Conservation (phyloP, 441 rosid species). For the Dalechampia spathulata region DNA sequence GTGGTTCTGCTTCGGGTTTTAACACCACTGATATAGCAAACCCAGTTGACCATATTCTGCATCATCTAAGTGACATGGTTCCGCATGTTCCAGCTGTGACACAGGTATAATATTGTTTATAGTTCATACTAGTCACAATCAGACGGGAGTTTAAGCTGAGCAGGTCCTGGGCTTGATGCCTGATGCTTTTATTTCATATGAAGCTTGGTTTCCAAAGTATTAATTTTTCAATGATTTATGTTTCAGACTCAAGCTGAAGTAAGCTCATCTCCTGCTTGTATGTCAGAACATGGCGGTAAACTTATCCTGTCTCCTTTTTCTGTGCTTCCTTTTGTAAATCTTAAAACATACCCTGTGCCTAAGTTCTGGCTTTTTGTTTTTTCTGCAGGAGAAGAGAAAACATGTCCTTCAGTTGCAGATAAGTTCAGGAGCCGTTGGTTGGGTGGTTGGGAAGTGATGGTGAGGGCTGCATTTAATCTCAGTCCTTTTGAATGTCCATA, state of each 20-base stretch:
- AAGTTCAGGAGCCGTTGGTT: slow-evolving; percentile 38
- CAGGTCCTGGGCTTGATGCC: neutral
- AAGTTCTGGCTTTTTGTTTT: neutral
- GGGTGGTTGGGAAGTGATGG: slow-evolving; percentile 39
- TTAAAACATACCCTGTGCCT: slow-evolving; percentile 1
- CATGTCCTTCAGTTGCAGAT: slow-evolving; percentile 10
- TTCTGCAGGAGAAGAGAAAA: slow-evolving; percentile 21
- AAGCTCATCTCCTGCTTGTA: slow-evolving; percentile 17
- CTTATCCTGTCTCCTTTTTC: neutral
- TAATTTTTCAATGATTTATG: slow-evolving; percentile 15
- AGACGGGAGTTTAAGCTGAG: slow-evolving; percentile 7
- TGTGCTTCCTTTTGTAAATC: slow-evolving; percentile 7
- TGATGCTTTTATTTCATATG: neutral
- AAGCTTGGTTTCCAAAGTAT: slow-evolving; percentile 19
- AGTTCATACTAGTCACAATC: neutral
- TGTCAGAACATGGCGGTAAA: slow-evolving; percentile 26
- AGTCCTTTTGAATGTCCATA: neutral
- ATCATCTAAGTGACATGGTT: slow-evolving; percentile 21
- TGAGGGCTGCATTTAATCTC: slow-evolving; percentile 17
- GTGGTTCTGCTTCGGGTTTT: slow-evolving; percentile 14
- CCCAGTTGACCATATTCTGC: slow-evolving; percentile 13
- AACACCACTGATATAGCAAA: slow-evolving; percentile 10
- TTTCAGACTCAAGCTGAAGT: slow-evolving; percentile 25
- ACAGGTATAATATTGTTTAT: slow-evolving; percentile 28
- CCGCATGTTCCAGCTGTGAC: slow-evolving; percentile 12